These are phyloP conservation scores for Chlorella ohadii DNA, from an alignment of 139 green algal species.

Conservation along the genomic window DNA sequence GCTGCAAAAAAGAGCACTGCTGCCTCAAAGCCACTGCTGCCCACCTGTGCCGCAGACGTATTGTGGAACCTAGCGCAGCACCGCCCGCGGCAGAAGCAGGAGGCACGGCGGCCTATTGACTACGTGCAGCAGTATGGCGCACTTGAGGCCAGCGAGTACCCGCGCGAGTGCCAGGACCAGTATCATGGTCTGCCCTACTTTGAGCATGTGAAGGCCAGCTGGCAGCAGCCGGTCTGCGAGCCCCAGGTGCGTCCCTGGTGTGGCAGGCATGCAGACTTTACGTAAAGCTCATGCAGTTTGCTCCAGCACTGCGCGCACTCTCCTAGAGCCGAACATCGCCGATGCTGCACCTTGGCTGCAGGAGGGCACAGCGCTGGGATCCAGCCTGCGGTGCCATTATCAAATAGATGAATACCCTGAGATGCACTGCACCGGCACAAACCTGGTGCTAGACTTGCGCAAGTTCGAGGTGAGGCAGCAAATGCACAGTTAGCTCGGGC, in stretches of 20 bases:
- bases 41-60: too few relatives aligned
- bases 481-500: too few relatives aligned
- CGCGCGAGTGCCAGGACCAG: background rate
- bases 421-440: background rate
- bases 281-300: background rate
- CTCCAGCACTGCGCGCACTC: background rate
- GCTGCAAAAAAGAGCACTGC: too few relatives aligned
- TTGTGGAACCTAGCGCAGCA: too few relatives aligned
- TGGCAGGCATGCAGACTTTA: background rate
- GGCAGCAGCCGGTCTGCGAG: background rate
- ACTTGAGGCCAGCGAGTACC: background rate
- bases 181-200: background rate
- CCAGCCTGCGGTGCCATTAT: background rate
- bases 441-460: constrained; percentile 11
- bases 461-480: background rate
- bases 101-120: background rate
- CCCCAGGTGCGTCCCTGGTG: background rate
- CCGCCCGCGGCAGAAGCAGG: too few relatives aligned
- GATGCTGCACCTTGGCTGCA: background rate
- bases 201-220: background rate
- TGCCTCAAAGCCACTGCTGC: too few relatives aligned
- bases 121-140: background rate
- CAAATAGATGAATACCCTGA: background rate
- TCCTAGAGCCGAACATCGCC: background rate
- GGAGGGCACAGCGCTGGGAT: background rate